Percentiles rank a stretch among this genome's conserved stretches.
Conservation (phyloP, 1,284 basidiomycete genomes). For the Ceratobasidium sp. region DNA sequence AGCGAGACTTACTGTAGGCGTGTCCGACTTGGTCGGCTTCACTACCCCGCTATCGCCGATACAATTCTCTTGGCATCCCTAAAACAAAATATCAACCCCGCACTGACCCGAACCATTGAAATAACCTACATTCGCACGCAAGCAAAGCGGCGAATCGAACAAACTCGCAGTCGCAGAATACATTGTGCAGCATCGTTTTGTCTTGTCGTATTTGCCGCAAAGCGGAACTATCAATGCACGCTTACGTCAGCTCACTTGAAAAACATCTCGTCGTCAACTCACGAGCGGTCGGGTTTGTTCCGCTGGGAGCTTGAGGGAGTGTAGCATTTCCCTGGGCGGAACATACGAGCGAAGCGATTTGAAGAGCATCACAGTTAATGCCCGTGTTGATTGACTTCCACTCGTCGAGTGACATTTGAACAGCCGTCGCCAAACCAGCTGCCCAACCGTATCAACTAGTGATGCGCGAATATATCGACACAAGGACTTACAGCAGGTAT, state of each 20-base stretch:
- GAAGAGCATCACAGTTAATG: neutral
- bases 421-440: neutral
- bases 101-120: no score
- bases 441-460: neutral
- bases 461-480: neutral
- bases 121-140: neutral
- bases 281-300: slow-evolving; percentile 13
- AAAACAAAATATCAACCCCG: no score
- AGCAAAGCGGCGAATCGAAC: slow-evolving; percentile 11
- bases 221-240: neutral
- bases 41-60: slow-evolving; percentile 20
- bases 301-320: slow-evolving; percentile 12
- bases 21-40: slow-evolving; percentile 9
- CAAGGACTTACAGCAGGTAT: neutral
- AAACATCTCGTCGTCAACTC: neutral
- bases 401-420: slow-evolving; percentile 4
- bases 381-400: neutral
- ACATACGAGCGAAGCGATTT: slow-evolving; percentile 1
- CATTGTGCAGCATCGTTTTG: slow-evolving; percentile 14
- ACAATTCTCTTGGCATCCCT: slow-evolving; percentile 17
- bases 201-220: slow-evolving; percentile 16
- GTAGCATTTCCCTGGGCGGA: slow-evolving; percentile 7
- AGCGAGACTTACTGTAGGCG: neutral
- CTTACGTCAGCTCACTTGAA: no score
- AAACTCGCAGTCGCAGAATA: slow-evolving; percentile 8